Base-by-base conservation (phyloP, 1,284 basidiomycete species). In the Hemileia vastatrix region DNA sequence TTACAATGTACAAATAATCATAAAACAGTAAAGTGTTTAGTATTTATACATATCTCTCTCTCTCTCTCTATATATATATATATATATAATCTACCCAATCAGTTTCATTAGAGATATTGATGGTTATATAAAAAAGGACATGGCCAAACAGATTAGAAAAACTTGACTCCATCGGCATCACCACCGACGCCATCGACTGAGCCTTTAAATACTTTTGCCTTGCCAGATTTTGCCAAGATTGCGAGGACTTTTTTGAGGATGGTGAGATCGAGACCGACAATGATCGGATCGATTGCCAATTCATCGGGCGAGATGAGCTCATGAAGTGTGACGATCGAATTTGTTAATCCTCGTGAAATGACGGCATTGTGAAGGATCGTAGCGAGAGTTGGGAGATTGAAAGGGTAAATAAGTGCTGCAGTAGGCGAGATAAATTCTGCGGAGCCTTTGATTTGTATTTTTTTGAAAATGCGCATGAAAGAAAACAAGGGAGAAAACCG, bases 201-300 rank as follows among this genome's bases (percentile, higher is more conserved):
- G 6, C 58, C 51, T 48, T 61, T 61, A 18, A 61, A 61, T 4
- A 54, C 40, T 18, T 61, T 61, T 32, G 58, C 58, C 23, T 61
- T 61, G 21, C 51, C 58, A 11, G 15, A n/a, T 44, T 61, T 61
- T 11, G 48, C 50, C 31, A 61, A 48, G 6, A 54, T 8, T 11
- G 8, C 43, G 13, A 61, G 36, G 6, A 51, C 50, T 45, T 61
- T 61, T 21, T 44, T 40, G 6, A 61, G 43, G 27, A 61, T 47
- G 50, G 48, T 53, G 4, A 24, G 32, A 52, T 61, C 58, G n/a
- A 53, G 36, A 11, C 51, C 51, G n/a, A n/a, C n/a, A n/a, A n/a
- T n/a, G n/a, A n/a, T n/a, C n/a, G n/a, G n/a, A n/a, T n/a, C n/a
- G n/a, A n/a, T n/a, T 18, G n/a, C n/a, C 1, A 61, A 44, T 31